Evolutionary conservation across 1,284 basidiomycete genomes (phyloP).

Genomic region (Agaricales sp.): DNA sequence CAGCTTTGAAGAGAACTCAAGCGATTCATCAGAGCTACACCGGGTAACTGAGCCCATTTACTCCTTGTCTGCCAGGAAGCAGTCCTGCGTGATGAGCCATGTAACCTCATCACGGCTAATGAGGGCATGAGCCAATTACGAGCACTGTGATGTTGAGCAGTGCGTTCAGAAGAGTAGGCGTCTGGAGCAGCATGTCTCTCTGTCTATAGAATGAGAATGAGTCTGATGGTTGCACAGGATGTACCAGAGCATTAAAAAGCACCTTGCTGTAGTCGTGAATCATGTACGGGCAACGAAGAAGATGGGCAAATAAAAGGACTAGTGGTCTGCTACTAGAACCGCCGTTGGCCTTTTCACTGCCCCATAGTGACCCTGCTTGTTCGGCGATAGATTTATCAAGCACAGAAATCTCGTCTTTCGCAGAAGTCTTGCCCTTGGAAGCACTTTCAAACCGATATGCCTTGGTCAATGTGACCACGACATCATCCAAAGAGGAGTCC

Average conservation of each 20-base stretch:
- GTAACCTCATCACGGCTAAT: constrained; percentile 71
- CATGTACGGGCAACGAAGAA: constrained; percentile 66
- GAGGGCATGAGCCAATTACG: constrained; percentile 91
- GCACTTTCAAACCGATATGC: constrained; percentile 60
- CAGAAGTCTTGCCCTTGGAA: constrained; percentile 12
- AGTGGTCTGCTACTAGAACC: constrained; percentile 43
- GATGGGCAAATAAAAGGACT: constrained; percentile 78
- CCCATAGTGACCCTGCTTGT: background rate
- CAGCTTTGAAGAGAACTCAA: constrained; percentile 28
- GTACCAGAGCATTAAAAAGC: no score
- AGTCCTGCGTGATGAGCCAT: constrained; percentile 82
- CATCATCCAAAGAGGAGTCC: constrained; percentile 65
- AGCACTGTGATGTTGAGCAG: constrained; percentile 75
- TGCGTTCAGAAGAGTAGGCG: constrained; percentile 70
- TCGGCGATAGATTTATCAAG: constrained; percentile 36
- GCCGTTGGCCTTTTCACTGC: constrained; percentile 15
- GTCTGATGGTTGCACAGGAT: no score
- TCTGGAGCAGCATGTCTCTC: constrained; percentile 55
- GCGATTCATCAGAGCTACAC: constrained; percentile 45
- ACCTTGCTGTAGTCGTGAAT: constrained; percentile 56
- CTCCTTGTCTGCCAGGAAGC: constrained; percentile 36
- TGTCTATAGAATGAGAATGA: no score
- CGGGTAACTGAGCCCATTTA: constrained; percentile 68
- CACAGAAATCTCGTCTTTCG: constrained; percentile 37
- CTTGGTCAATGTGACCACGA: constrained; percentile 67